phyloP scores from a whole-genome alignment of 2,329 filamentous ascomycete species.

The Neonectria hederae region DNA sequence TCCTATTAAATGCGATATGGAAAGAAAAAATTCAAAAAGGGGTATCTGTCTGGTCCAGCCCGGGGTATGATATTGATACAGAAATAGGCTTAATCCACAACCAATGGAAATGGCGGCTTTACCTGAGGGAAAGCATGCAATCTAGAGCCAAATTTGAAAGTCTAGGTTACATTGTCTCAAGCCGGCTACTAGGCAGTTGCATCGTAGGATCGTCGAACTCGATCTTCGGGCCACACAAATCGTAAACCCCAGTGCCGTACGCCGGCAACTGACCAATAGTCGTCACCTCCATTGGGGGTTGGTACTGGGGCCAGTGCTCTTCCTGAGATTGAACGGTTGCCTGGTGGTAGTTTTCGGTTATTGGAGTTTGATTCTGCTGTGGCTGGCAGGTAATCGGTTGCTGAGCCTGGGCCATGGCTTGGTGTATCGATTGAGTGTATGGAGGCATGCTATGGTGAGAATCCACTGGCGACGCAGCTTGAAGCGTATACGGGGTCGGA shows the following conservation, averaged over 20 bases:
- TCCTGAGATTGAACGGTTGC: conserved; percentile 53
- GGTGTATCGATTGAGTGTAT: conserved; percentile 55
- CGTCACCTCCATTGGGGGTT: conserved; percentile 65
- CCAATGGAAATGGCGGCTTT: not conserved
- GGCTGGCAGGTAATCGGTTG: conserved; percentile 50
- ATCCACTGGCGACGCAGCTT: conserved; percentile 59
- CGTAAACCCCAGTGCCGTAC: conserved; percentile 61
- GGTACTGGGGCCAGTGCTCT: conserved; percentile 67
- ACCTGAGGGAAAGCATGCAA: conserved; percentile 12
- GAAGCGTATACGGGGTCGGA: conserved; percentile 58
- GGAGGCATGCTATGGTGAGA: conserved; percentile 53
- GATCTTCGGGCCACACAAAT: conserved; percentile 64
- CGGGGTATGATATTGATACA: conserved; percentile 41
- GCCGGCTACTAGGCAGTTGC: conserved; percentile 67
- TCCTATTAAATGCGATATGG: conserved; percentile 38
- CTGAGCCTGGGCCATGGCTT: conserved; percentile 46
- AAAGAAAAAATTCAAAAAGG: conserved; percentile 32
- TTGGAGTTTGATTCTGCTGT: conserved; percentile 37
- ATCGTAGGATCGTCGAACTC: conserved; percentile 67
- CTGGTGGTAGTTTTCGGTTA: conserved; percentile 48
- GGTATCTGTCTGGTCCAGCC: conserved; percentile 36
- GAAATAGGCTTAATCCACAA: conserved; percentile 28
- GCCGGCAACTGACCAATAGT: conserved; percentile 62
- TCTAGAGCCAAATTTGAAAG: conserved; percentile 7
- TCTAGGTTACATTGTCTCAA: conserved; percentile 61